Evolutionary conservation across 2,329 filamentous ascomycete species (phyloP), one percentile per base, ranked within the genome.

Genomic region (Clonostachys rosea): DNA sequence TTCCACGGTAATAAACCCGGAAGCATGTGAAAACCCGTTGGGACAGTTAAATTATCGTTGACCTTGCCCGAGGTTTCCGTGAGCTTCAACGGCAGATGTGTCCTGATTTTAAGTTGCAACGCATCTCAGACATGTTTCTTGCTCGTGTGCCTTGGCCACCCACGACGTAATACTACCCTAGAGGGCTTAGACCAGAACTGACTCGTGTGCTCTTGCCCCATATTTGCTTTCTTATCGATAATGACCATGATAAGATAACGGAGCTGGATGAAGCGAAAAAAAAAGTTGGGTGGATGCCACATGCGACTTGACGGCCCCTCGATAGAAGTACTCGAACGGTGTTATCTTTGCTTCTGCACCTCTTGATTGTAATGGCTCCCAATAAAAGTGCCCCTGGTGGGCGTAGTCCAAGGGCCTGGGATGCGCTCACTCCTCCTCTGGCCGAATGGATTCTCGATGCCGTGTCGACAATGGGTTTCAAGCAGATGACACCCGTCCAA

Each of bases 401-500:
- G 34, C 75, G 73, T 65, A 71, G 76, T 47, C 63, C 70, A 45
- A 65, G 81, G 54, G 74, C 73, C 40, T 73, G 70, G 70, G 61
- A 62, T 45, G 54, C 58, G 6, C 61, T 73, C 30, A 63, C 60
- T 9, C 67, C 69, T 13, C 59, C 63, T 5, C 59, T 73, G n/a
- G 59, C 67, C 34, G 60, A 65, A 81, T 97, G 91, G 90, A 83
- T 94, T 48, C 73, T 94, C 46, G 89, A 95, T 54, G 91, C 90
- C 49, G 84, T 95, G 43, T 76, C 83, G 44, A 82, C 84, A 53
- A 92, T 94, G 85, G 89, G 90, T 50, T 96, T 96, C 66, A 73
- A 77, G 52, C 85, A 87, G 63, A 91, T 94, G 78, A 96, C 91
- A 5, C 92, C 92, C 1, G 91, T 96, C n/a, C 92, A 97, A 69